Conservation (phyloP, 2,329 filamentous ascomycete species). For the Fusarium virguliforme region DNA sequence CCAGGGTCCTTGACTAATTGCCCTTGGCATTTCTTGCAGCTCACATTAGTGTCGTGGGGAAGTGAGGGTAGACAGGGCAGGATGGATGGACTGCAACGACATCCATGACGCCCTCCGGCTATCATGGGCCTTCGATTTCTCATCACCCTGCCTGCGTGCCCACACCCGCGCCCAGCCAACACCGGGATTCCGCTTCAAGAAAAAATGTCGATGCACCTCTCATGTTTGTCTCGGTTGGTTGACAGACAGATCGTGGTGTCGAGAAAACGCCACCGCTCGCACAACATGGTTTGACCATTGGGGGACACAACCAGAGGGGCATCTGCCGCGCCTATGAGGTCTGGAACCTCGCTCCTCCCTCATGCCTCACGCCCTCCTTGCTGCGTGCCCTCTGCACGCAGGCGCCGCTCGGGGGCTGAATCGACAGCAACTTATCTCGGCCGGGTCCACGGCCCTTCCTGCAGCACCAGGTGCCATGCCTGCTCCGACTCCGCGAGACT, state of each 20-base stretch:
- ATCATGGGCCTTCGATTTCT: conserved; percentile 15
- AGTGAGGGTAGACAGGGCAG: conserved; percentile 4
- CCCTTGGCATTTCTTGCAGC: conserved; percentile 47
- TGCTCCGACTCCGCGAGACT: conserved; percentile 36
- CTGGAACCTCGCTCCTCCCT: conserved; percentile 11
- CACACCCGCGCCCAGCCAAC: neutral
- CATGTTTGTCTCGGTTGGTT: conserved; percentile 13
- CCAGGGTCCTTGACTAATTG: conserved; percentile 37
- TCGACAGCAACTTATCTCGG: conserved; percentile 40
- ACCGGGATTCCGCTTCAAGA: conserved; percentile 1
- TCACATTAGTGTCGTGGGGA: conserved; percentile 40
- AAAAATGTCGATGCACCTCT: conserved; percentile 10
- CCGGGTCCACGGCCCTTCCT: conserved; percentile 29
- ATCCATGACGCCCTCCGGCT: conserved; percentile 29
- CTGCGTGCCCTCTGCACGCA: conserved; percentile 27
- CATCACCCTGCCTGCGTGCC: conserved; percentile 5
- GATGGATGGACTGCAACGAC: conserved; percentile 14
- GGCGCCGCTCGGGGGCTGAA: conserved; percentile 34
- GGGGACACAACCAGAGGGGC: neutral
- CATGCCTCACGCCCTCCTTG: conserved; percentile 29
- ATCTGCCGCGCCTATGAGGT: conserved; percentile 17
- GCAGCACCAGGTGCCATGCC: conserved; percentile 26
- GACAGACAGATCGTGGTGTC: conserved; percentile 10
- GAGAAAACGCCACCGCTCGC: conserved; percentile 6
- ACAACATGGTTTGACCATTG: conserved; percentile 4